Evolutionary conservation across 108 stramenopile species (phyloP), one percentile per base, ranked within the genome.

Genomic region (Nitzschia sp.): DNA sequence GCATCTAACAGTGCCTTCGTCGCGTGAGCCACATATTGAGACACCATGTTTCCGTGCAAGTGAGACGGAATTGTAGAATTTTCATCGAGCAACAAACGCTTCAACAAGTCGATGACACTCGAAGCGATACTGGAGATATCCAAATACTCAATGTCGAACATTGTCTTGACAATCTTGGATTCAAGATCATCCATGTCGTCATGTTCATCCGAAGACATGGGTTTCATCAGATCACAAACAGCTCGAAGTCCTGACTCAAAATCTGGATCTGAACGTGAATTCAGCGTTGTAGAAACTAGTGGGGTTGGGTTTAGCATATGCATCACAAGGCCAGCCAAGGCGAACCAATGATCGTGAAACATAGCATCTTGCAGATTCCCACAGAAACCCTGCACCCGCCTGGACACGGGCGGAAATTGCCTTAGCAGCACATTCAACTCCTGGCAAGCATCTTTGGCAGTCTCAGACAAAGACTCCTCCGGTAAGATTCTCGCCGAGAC

Each of bases 1-100:
- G 40, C 61, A 15, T 53, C 53, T 3, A n/a, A 7, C 20, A 76
- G 75, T 21, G 38, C 38, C 41, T 38, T 63, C 3, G 75, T 70
- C 1, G 69, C 68, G 15, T 64, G 17, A 0, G 51, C 15, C 48
- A 70, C 51, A 53, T 70, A 76, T 43, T 52, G 50, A 6, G 43
- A 34, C 43, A 54, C 22, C 24, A 58, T 40, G 25, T 25, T 25
- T 8, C 54, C 46, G 8, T 19, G 25, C 6, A 65, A 39, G 53
- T 21, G 24, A 11, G 41, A 12, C 41, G 43, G 37, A 19, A 46
- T 21, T 2, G 17, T 8, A 10, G 3, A 15, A 0, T 46, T 46
- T n/a, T 62, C 43, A 43, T 19, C 40, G 10, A 24, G 8, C 15
- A 62, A 42, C 0, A 62, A 0, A 8, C 38, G 42, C 22, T 46